Evolutionary conservation across 75 land plant genomes (phyloP).

Genomic region (Selaginella moellendorffii): DNA sequence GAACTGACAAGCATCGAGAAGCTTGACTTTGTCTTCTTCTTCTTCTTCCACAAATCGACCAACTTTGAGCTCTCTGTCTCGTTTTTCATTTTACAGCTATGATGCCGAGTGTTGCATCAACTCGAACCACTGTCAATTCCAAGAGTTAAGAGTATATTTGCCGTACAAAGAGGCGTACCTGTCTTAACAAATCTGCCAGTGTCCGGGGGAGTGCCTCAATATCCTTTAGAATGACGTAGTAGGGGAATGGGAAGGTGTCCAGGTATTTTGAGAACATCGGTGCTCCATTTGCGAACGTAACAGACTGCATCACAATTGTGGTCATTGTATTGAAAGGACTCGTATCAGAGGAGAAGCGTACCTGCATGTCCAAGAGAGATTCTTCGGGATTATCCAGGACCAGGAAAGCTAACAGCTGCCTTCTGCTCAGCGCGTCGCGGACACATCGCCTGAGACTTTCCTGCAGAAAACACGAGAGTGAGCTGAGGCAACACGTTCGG

Average conservation of each 20-base stretch:
- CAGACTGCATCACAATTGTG: constrained; percentile 25
- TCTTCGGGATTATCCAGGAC: constrained; percentile 70
- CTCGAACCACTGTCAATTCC: constrained; percentile 1
- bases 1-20: no score
- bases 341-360: constrained; percentile 6
- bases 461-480: constrained; percentile 10
- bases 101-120: background rate
- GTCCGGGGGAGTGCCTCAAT: constrained; percentile 88
- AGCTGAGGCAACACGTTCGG: background rate
- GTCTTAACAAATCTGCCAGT: constrained; percentile 76
- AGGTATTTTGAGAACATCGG: constrained; percentile 63
- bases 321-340: background rate
- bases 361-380: constrained; percentile 69
- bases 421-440: constrained; percentile 54
- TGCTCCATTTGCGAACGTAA: constrained; percentile 31
- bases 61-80: no score
- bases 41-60: no score
- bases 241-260: constrained; percentile 91
- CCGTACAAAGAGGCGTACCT: no score
- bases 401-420: constrained; percentile 74
- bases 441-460: constrained; percentile 61
- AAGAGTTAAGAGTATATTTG: background rate
- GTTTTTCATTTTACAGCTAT: no score
- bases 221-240: constrained; percentile 65
- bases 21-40: no score